These are phyloP conservation scores for Leccinellum albellum DNA, from an alignment of 768 basidiomycete genomes.

Conservation along the genomic window DNA sequence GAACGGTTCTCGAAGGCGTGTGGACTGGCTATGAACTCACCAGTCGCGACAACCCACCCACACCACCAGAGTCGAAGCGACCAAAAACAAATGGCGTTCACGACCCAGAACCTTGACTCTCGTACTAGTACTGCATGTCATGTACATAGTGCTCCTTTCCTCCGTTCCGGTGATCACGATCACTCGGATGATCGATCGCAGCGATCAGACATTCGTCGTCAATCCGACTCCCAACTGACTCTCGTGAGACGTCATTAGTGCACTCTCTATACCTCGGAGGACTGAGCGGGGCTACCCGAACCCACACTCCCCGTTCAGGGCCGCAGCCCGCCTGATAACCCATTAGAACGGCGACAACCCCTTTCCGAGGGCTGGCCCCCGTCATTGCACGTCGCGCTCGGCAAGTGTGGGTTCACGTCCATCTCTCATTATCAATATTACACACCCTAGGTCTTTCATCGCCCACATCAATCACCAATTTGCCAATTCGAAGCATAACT, in stretches of 20 bases:
- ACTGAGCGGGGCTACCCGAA: slow-evolving; percentile 10
- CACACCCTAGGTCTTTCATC: not conserved
- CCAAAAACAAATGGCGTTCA: slow-evolving; percentile 23
- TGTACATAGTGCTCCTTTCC: slow-evolving; percentile 7
- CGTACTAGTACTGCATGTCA: not conserved
- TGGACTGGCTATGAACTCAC: slow-evolving; percentile 56
- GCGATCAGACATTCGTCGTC: slow-evolving; percentile 28
- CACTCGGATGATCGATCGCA: slow-evolving; percentile 27
- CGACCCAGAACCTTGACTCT: slow-evolving; percentile 1
- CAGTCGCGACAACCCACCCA: slow-evolving; percentile 9
- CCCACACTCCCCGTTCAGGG: slow-evolving; percentile 20
- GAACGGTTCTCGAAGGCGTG: slow-evolving; percentile 66
- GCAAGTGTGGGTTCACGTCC: slow-evolving; percentile 17
- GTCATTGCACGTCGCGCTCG: slow-evolving; percentile 9
- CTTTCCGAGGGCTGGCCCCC: not conserved
- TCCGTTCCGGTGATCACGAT: slow-evolving; percentile 35
- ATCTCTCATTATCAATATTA: slow-evolving; percentile 15
- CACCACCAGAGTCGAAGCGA: slow-evolving; percentile 18
- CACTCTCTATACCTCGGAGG: slow-evolving; percentile 11
- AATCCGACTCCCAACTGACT: slow-evolving; percentile 3
- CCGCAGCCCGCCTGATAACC: slow-evolving; percentile 21
- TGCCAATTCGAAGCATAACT: slow-evolving; percentile 29
- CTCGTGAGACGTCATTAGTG: not conserved
- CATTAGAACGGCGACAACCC: slow-evolving; percentile 16
- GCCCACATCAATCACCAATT: slow-evolving; percentile 24